Evolutionary conservation across 192 early-diverging fungal genomes (phyloP).

Genomic region (Coemansia sp.): DNA sequence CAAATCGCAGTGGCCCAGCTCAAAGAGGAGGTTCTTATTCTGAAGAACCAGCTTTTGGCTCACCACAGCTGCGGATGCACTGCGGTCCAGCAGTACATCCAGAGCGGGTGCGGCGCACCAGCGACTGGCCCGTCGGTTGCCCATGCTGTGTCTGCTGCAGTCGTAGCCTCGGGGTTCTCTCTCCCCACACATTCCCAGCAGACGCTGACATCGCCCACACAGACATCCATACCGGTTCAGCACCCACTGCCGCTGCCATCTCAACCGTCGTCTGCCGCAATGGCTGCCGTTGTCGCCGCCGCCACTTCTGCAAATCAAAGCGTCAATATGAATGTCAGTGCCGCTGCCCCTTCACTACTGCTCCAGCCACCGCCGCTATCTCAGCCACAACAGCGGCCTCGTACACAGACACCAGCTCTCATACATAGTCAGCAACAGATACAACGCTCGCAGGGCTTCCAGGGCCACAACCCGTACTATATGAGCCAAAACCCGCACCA

Average conservation of each 20-base stretch:
- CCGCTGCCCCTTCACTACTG: slow-evolving; percentile 12
- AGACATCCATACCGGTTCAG: slow-evolving; percentile 2
- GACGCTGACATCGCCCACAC: slow-evolving; percentile 2
- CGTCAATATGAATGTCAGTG: slow-evolving; percentile 16
- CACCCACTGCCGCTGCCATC: slow-evolving; percentile 1
- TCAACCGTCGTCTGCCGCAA: slow-evolving; percentile 4
- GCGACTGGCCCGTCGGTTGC: slow-evolving; percentile 12
- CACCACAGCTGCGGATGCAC: slow-evolving; percentile 58
- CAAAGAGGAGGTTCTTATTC: slow-evolving; percentile 53
- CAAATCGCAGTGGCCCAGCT: slow-evolving; percentile 48
- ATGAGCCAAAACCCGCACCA: neutral
- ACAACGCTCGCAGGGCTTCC: neutral
- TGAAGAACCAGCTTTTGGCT: slow-evolving; percentile 58
- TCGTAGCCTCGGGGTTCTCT: slow-evolving; percentile 13
- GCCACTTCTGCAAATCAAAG: slow-evolving; percentile 9
- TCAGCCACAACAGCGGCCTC: slow-evolving; percentile 10
- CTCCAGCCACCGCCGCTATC: slow-evolving; percentile 21
- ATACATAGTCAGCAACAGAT: slow-evolving; percentile 9
- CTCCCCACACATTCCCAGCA: slow-evolving; percentile 12
- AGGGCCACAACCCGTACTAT: slow-evolving; percentile 8
- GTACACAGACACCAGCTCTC: neutral
- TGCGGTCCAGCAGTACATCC: slow-evolving; percentile 59
- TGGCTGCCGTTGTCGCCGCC: slow-evolving; percentile 20
- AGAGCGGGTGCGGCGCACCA: slow-evolving; percentile 23
- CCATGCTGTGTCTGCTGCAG: slow-evolving; percentile 24